phyloP scores from a whole-genome alignment of 139 green algal species.

The Coccomyxa sp. region DNA sequence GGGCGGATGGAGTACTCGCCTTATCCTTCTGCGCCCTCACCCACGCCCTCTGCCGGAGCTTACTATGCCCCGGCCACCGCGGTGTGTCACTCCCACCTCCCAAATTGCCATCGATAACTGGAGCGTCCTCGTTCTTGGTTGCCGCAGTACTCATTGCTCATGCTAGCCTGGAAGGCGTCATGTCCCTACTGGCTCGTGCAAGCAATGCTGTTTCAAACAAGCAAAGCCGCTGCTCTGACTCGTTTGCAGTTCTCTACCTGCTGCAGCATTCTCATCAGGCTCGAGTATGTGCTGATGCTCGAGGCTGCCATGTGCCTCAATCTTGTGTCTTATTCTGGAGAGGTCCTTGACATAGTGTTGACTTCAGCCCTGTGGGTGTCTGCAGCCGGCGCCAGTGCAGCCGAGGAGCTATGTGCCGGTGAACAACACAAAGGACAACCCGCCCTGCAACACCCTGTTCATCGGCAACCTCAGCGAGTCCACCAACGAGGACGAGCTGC shows the following conservation, averaged over 20 bases:
- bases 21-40: not conserved
- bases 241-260: too few species aligned
- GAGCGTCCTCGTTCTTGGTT: too few species aligned
- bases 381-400: not conserved
- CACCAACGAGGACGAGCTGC: constrained; percentile 63
- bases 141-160: too few species aligned
- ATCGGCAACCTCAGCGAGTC: constrained; percentile 75
- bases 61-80: not conserved
- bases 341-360: not conserved
- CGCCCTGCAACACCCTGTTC: constrained; percentile 94
- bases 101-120: not conserved
- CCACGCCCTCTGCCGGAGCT: constrained; percentile 1
- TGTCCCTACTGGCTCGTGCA: too few species aligned
- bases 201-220: too few species aligned
- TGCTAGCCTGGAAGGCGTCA: too few species aligned
- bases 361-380: not conserved
- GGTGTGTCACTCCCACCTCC: not conserved
- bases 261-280: too few species aligned
- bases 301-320: too few species aligned
- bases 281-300: too few species aligned
- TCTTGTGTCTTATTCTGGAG: too few species aligned
- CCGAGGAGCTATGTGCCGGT: constrained; percentile 28
- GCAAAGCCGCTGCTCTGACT: too few species aligned
- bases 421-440: constrained; percentile 85
- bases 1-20: constrained; percentile 4